Conservation (phyloP, 2,329 filamentous ascomycete genomes). For the Stemphylium beticola region DNA sequence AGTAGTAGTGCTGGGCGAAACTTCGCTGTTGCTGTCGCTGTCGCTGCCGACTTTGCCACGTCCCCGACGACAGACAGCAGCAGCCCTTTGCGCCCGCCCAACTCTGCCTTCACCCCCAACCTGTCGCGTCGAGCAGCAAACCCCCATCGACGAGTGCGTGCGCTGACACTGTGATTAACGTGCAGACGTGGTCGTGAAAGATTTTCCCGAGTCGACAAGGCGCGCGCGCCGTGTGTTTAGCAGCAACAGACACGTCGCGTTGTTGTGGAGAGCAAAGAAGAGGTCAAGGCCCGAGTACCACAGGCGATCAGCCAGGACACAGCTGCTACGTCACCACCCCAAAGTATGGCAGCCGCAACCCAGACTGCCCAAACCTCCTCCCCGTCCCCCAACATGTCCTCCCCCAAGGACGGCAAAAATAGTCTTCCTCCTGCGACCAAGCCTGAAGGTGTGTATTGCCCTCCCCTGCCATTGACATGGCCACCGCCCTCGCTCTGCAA, state of each 20-base stretch:
- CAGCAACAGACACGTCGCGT: conserved; percentile 26
- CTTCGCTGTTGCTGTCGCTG: conserved; percentile 25
- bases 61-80: conserved; percentile 18
- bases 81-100: conserved; percentile 12
- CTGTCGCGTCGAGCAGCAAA: conserved; percentile 21
- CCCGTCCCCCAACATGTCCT: conserved; percentile 48
- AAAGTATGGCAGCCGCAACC: conserved; percentile 45
- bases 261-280: conserved; percentile 29
- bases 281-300: conserved; percentile 32
- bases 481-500: neutral
- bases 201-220: conserved; percentile 4
- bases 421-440: conserved; percentile 39
- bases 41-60: conserved; percentile 29
- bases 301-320: conserved; percentile 38
- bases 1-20: conserved; percentile 1
- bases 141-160: conserved; percentile 10
- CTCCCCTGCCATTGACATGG: neutral
- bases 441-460: conserved; percentile 43
- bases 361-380: conserved; percentile 44
- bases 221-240: conserved; percentile 19
- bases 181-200: neutral
- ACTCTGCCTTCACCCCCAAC: conserved; percentile 14
- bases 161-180: too few relatives aligned
- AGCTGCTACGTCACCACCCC: conserved; percentile 46
- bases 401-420: conserved; percentile 47